Conservation (phyloP, 2,329 filamentous ascomycete species). For the Pseudogymnoascus sp. region DNA sequence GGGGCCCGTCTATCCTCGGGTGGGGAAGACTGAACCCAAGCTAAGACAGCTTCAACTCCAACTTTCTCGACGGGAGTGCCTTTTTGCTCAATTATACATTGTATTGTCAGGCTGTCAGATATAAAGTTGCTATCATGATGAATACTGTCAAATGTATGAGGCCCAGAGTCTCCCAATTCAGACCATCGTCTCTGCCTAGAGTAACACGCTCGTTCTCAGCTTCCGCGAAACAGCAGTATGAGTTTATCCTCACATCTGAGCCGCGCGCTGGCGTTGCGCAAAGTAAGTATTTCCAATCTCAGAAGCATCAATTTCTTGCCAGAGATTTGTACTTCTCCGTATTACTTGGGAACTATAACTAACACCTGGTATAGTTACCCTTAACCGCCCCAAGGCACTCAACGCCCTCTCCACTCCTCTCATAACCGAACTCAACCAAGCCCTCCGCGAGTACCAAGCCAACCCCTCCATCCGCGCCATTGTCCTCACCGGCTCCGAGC, state of each 20-base stretch:
- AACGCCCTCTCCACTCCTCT: slow-evolving; percentile 90
- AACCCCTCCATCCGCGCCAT: slow-evolving; percentile 66
- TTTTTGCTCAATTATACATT: neutral
- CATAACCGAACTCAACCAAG: slow-evolving; percentile 80
- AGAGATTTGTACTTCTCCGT: neutral
- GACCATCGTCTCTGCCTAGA: slow-evolving; percentile 17
- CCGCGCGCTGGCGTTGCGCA: slow-evolving; percentile 86
- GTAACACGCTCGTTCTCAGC: slow-evolving; percentile 21
- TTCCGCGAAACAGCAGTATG: slow-evolving; percentile 46
- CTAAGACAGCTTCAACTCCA: slow-evolving; percentile 1
- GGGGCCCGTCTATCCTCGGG: slow-evolving; percentile 1
- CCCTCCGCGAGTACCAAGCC: slow-evolving; percentile 61
- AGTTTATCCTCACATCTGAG: slow-evolving; percentile 72
- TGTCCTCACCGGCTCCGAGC: slow-evolving; percentile 78
- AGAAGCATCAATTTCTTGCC: neutral
- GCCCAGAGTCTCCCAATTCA: slow-evolving; percentile 26
- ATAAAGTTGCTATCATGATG: slow-evolving; percentile 18
- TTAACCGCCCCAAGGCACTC: slow-evolving; percentile 90
- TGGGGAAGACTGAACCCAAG: slow-evolving; percentile 7
- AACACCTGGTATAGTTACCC: slow-evolving; percentile 54
- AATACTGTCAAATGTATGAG: slow-evolving; percentile 23
- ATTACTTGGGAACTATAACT: neutral
- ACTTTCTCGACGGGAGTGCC: neutral
- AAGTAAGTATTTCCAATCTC: slow-evolving; percentile 45
- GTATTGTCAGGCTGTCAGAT: slow-evolving; percentile 7